These are phyloP conservation scores for Pseudonectria buxi DNA, from an alignment of 2,329 filamentous ascomycete species.

Conservation along the genomic window DNA sequence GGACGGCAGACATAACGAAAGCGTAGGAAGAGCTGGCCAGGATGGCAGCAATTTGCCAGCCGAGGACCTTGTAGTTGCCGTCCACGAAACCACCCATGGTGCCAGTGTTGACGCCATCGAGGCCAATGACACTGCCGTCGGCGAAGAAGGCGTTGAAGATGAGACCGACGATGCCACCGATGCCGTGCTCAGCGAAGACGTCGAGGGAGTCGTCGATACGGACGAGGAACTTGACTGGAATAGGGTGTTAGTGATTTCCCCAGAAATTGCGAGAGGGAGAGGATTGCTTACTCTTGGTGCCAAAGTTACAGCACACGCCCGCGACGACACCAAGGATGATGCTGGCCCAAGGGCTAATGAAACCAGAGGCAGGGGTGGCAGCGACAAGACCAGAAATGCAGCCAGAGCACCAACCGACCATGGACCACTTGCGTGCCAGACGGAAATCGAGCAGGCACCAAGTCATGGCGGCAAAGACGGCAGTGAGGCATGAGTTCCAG, in stretches of 20 bases:
- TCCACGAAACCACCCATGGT: conserved; percentile 65
- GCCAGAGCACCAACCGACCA: conserved; percentile 67
- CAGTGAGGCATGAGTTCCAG: conserved; percentile 95
- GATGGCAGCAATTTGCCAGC: conserved; percentile 75
- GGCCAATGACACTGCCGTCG: conserved; percentile 62
- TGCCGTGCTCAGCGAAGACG: conserved; percentile 64
- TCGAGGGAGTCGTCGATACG: conserved; percentile 65
- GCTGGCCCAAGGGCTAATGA: conserved; percentile 61
- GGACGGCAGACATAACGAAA: conserved; percentile 65
- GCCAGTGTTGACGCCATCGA: conserved; percentile 70
- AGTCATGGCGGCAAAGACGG: conserved; percentile 83
- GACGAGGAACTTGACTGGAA: conserved; percentile 52
- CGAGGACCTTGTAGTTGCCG: conserved; percentile 66
- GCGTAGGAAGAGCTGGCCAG: conserved; percentile 58
- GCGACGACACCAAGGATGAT: conserved; percentile 60
- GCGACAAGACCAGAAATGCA: conserved; percentile 65
- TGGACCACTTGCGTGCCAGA: conserved; percentile 86
- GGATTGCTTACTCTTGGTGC: conserved; percentile 45
- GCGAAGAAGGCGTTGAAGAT: conserved; percentile 70
- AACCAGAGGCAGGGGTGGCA: conserved; percentile 62
- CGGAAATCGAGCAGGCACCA: conserved; percentile 97
- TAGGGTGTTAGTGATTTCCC: conserved; percentile 5
- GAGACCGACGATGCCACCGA: conserved; percentile 62
- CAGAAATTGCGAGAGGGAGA: not conserved
- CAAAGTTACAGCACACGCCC: conserved; percentile 62